Conservation (phyloP, 345 rosid genomes). For the Toxicodendron radicans region DNA sequence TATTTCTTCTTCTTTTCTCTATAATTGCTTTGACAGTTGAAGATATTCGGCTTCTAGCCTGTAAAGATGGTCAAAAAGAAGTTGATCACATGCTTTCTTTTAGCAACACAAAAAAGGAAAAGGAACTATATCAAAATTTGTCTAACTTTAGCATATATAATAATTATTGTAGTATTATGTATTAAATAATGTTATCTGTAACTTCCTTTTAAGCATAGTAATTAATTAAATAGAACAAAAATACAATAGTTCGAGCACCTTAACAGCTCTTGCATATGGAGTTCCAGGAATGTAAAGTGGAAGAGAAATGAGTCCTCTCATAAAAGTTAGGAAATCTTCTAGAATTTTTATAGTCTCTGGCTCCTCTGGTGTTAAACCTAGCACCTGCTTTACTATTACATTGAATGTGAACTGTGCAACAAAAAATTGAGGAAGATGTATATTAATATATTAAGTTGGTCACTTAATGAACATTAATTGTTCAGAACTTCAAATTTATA, state of each 20-base stretch:
- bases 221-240: background rate
- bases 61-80: slow-evolving; percentile 40
- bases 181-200: slow-evolving; percentile 10
- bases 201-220: background rate
- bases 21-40: slow-evolving; percentile 52
- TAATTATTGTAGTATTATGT: background rate
- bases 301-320: slow-evolving; percentile 58
- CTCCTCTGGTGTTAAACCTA: slow-evolving; percentile 49
- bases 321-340: slow-evolving; percentile 50
- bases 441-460: no score
- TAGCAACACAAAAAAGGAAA: slow-evolving; percentile 14
- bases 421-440: background rate
- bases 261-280: slow-evolving; percentile 62
- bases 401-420: slow-evolving; percentile 55
- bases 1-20: slow-evolving; percentile 36
- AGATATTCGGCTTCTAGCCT: slow-evolving; percentile 58
- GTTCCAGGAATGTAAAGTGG: slow-evolving; percentile 59
- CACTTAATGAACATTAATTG: background rate
- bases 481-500: no score
- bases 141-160: background rate
- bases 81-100: slow-evolving; percentile 37
- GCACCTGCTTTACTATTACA: slow-evolving; percentile 61
- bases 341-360: slow-evolving; percentile 45
- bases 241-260: slow-evolving; percentile 27
- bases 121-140: background rate